These are phyloP conservation scores for Mycena rosella DNA, from an alignment of 768 basidiomycete species.

Conservation along the genomic window DNA sequence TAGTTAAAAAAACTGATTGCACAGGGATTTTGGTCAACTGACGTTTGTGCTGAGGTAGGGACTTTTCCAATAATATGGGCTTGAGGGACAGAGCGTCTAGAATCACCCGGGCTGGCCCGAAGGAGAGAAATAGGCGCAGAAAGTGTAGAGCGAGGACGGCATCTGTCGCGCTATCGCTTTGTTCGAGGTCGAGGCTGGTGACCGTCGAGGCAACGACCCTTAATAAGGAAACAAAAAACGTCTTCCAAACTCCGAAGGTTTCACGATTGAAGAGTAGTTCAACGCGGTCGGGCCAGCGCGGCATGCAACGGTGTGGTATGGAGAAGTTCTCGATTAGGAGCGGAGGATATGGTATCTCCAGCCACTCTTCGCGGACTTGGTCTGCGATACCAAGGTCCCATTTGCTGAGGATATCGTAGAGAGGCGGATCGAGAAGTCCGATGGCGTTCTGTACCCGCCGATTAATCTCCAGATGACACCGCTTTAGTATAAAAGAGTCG, in stretches of 20 bases:
- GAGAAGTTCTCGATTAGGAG: conserved; percentile 15
- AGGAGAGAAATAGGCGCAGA: conserved; percentile 15
- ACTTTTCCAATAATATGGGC: background rate
- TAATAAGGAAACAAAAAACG: conserved; percentile 9
- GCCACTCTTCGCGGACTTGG: conserved; percentile 13
- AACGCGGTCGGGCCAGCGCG: conserved; percentile 1
- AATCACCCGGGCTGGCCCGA: conserved; percentile 17
- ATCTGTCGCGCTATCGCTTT: conserved; percentile 1
- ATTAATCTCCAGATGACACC: conserved; percentile 16
- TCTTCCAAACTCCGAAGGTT: conserved; percentile 11
- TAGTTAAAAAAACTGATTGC: background rate
- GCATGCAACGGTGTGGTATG: conserved; percentile 10
- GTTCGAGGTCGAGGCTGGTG: background rate
- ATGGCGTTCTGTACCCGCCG: conserved; percentile 7
- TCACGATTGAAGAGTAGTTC: conserved; percentile 18
- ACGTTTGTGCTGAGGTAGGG: conserved; percentile 8
- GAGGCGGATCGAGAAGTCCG: conserved; percentile 5
- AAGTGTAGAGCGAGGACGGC: conserved; percentile 18
- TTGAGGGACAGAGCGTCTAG: background rate
- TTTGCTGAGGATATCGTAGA: conserved; percentile 13
- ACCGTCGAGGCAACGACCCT: conserved; percentile 3
- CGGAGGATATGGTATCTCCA: conserved; percentile 10
- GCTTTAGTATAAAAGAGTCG: conserved; percentile 13
- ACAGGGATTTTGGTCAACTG: background rate
- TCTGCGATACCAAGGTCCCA: conserved; percentile 14